phyloP scores from a whole-genome alignment of 495 filamentous ascomycete species.

The Talaromyces nanjingensis region DNA sequence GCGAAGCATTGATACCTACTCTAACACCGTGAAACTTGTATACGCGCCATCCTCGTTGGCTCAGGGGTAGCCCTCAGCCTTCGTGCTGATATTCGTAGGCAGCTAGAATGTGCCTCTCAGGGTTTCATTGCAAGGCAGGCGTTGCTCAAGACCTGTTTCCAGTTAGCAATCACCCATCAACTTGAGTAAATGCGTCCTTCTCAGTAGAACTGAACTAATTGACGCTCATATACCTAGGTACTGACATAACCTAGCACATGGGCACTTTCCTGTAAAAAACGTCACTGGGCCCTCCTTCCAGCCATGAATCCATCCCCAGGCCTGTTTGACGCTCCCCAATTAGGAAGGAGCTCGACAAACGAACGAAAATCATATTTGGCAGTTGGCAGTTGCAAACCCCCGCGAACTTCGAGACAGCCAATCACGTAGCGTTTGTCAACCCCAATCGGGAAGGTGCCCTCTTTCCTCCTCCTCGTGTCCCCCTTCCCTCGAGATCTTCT shows the following conservation, averaged over 20 bases:
- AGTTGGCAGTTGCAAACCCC: no score
- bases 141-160: neutral
- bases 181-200: neutral
- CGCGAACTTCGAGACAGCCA: neutral
- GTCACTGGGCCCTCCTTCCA: neutral
- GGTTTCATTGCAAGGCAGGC: neutral
- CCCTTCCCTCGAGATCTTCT: conserved; percentile 6
- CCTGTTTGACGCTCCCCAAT: neutral
- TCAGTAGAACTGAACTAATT: neutral
- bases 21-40: neutral
- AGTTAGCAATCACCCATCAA: neutral
- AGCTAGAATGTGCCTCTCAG: no score
- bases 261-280: no score
- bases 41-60: neutral
- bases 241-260: neutral
- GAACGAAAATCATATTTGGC: neutral
- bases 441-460: neutral
- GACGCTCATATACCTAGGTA: neutral
- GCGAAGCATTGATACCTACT: no score
- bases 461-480: neutral
- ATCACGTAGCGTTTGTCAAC: neutral
- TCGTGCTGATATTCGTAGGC: no score
- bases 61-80: neutral
- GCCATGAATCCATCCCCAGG: neutral
- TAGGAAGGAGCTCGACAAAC: neutral